Evolutionary conservation across 805 yeast genomes (phyloP).

Genomic region (Jamesozyma piceae): DNA sequence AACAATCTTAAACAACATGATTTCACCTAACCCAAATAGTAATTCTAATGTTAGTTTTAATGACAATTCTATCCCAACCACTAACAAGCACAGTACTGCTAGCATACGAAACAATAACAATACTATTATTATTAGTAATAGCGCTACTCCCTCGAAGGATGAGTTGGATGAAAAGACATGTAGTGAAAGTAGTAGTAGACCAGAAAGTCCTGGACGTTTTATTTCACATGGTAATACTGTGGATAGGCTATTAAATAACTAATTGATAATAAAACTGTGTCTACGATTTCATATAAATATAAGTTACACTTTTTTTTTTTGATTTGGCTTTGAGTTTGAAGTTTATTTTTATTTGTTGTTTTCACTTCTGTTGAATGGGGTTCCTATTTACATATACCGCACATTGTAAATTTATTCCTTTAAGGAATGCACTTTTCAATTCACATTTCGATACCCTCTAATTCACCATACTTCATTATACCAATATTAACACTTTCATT

Average conservation of each 20-base stretch:
- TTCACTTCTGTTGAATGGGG: neutral
- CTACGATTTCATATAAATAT: too few relatives aligned
- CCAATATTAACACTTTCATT: too few relatives aligned
- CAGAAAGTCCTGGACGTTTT: slow-evolving; percentile 13
- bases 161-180: slow-evolving; percentile 24
- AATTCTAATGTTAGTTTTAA: neutral
- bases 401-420: neutral
- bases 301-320: neutral
- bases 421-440: too few relatives aligned
- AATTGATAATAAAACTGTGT: too few relatives aligned
- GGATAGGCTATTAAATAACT: slow-evolving; percentile 6
- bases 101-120: neutral
- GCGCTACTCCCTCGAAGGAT: slow-evolving; percentile 1
- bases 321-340: neutral
- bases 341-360: neutral
- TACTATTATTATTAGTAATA: neutral
- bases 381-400: too few relatives aligned
- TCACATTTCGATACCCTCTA: too few relatives aligned
- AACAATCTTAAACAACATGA: neutral
- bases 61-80: neutral
- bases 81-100: neutral
- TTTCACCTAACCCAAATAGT: neutral
- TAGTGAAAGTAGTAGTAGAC: slow-evolving; percentile 25
- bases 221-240: slow-evolving; percentile 12
- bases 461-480: too few relatives aligned